A percentile compares a stretch with the other conserved stretches of the same genome.
Evolutionary conservation across 495 filamentous ascomycete genomes (phyloP).

Genomic region (Penicillium robsamsonii): DNA sequence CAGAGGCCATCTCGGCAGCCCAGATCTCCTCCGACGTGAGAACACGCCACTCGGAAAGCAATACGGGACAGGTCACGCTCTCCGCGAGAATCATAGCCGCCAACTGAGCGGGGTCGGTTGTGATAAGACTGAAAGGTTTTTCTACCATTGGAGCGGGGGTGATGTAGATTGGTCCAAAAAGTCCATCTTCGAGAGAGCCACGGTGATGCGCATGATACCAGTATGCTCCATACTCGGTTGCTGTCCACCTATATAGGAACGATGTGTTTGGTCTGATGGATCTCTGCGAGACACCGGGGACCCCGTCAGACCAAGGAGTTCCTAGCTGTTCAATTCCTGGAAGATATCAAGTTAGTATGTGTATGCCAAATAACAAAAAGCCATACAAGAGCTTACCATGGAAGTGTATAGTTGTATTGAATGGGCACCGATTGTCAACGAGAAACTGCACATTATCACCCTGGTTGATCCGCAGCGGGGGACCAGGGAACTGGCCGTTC

Average conservation of each 20-base stretch:
- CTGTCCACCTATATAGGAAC: slow-evolving; percentile 51
- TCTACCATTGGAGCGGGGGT: slow-evolving; percentile 25
- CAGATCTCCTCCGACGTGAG: slow-evolving; percentile 49
- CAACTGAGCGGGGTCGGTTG: slow-evolving; percentile 35
- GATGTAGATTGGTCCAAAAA: slow-evolving; percentile 54
- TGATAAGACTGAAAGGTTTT: slow-evolving; percentile 49
- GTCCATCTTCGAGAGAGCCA: slow-evolving; percentile 54
- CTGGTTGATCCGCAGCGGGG: slow-evolving; percentile 55
- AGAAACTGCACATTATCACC: slow-evolving; percentile 61
- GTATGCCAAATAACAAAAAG: background rate
- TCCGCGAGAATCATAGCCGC: slow-evolving; percentile 48
- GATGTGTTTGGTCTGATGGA: slow-evolving; percentile 42
- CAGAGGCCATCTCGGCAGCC: slow-evolving; percentile 35
- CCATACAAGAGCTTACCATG: slow-evolving; percentile 36
- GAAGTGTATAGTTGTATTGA: slow-evolving; percentile 53
- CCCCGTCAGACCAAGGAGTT: slow-evolving; percentile 54
- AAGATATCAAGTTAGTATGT: background rate
- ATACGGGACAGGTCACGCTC: slow-evolving; percentile 38
- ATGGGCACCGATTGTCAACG: slow-evolving; percentile 55
- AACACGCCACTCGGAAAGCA: slow-evolving; percentile 56
- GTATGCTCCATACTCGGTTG: slow-evolving; percentile 30
- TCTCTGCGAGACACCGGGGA: slow-evolving; percentile 49
- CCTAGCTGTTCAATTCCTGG: slow-evolving; percentile 38
- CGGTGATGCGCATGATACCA: slow-evolving; percentile 53
- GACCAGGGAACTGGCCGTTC: slow-evolving; percentile 62